Conservation (phyloP, 306 rosid genomes). For the Vigna unguiculata region DNA sequence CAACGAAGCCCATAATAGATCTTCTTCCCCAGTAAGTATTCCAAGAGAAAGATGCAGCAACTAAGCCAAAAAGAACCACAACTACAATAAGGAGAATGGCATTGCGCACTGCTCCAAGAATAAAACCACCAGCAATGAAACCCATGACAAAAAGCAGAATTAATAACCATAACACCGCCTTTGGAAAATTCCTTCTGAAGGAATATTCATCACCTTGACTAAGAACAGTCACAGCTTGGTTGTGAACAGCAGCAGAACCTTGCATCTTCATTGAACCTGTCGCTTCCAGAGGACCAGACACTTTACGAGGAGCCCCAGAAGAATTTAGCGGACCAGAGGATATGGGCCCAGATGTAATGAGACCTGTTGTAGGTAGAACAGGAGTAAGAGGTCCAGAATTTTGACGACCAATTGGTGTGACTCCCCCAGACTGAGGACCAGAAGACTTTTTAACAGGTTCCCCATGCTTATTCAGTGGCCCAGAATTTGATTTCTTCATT, state of each 20-base stretch:
- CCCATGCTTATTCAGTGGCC: conserved; percentile 94
- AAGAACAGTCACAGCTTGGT: conserved; percentile 85
- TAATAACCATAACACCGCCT: conserved; percentile 84
- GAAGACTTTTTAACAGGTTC: conserved; percentile 92
- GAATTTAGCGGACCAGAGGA: conserved; percentile 91
- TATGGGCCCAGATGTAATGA: conserved; percentile 93
- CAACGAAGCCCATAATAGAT: conserved; percentile 74
- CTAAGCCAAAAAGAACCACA: conserved; percentile 79
- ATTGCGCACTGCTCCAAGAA: conserved; percentile 95
- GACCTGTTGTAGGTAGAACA: conserved; percentile 92
- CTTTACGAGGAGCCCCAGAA: conserved; percentile 91
- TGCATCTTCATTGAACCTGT: conserved; percentile 83
- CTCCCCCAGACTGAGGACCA: conserved; percentile 98
- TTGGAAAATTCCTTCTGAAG: conserved; percentile 87
- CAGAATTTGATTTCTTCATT: conserved; percentile 85
- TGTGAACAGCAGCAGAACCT: conserved; percentile 66
- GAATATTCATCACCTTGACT: conserved; percentile 81
- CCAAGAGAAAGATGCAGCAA: conserved; percentile 86
- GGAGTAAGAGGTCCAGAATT: conserved; percentile 92
- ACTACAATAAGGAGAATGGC: conserved; percentile 88
- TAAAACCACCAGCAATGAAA: conserved; percentile 98
- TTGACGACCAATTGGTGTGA: conserved; percentile 82
- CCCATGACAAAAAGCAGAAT: conserved; percentile 95
- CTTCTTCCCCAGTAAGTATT: conserved; percentile 92
- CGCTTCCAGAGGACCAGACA: conserved; percentile 86